Base-by-base conservation (phyloP, 768 basidiomycete species). In the Boletus reticuloceps region DNA sequence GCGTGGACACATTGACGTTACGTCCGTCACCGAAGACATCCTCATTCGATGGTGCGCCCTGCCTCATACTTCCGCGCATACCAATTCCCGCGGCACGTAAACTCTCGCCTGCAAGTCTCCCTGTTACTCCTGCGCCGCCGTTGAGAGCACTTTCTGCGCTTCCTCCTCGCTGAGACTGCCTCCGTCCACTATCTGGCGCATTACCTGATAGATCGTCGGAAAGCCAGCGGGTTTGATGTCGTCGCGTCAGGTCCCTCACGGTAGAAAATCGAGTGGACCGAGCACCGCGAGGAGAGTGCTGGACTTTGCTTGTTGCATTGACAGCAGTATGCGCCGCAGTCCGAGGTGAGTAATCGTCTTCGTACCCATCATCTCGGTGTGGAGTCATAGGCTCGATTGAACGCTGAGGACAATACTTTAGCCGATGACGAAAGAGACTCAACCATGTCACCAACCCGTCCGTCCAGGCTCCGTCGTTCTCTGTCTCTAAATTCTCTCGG, bases 71-170 rank as follows among this genome's bases (percentile, higher is more conserved):
- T 25, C 59, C 64, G 45, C 69, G 68, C 70, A 66, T 77, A 31
- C 76, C 78, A 53, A 91, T 72, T 11, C 89, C 90, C 0, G 89
- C 88, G 0, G 88, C 86, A 46, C 85, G 77, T 54, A 91, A 64
- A 16, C 83, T 83, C 67, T 90, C 87, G 5, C 86, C 82, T 10
- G 88, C 68, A 14, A 91, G 68, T 54, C 87, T 71, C 12, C 82
- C 78, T 16, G 71, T 74, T 37, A 66, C 77, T 27, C 72, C 73
- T 12, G 77, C 72, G 9, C 65, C 72, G 46, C 70, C 76, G 53
- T 72, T 72, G 27, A 87, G 66, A 9, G 83, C 75, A 64, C 81
- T 88, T 71, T 91, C 90, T 4, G 83, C 85, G 65, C 86, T 89
- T 6, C 89, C 89, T 0, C 79, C 80, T 36, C 89, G 75, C 16